Conservation (phyloP, 257 asterid species). For the Perilla frutescens region DNA sequence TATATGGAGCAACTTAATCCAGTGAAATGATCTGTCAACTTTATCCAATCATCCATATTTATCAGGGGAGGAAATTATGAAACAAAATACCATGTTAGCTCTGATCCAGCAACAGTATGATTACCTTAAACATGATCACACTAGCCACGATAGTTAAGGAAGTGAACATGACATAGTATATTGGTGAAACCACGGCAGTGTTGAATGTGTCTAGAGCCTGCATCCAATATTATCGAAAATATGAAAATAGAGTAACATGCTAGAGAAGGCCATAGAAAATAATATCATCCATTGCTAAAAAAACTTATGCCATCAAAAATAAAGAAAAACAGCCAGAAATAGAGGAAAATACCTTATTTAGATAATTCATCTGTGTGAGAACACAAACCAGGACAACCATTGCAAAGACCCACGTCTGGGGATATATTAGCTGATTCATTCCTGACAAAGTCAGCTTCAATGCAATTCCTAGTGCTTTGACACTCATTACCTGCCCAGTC, state of each 20-base stretch:
- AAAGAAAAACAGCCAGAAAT: neutral
- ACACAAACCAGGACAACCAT: constrained; percentile 73
- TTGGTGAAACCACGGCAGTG: constrained; percentile 97
- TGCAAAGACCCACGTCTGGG: constrained; percentile 90
- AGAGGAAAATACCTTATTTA: constrained; percentile 67
- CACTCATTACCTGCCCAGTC: constrained; percentile 89
- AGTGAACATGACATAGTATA: constrained; percentile 97
- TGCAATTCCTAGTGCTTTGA: constrained; percentile 93
- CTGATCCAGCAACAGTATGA: constrained; percentile 28
- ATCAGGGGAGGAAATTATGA: constrained; percentile 11
- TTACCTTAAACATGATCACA: constrained; percentile 99
- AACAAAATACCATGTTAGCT: constrained; percentile 12
- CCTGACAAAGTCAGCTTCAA: constrained; percentile 90
- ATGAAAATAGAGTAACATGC: constrained; percentile 27
- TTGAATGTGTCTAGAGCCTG: constrained; percentile 99
- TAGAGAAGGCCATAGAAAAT: neutral
- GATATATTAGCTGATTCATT: constrained; percentile 85
- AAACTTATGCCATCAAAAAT: constrained; percentile 2
- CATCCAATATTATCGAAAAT: constrained; percentile 40
- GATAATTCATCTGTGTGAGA: constrained; percentile 89
- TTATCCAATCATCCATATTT: constrained; percentile 3
- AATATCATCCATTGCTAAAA: neutral
- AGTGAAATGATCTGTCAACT: neutral
- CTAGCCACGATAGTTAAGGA: constrained; percentile 94
- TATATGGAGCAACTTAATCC: neutral